Percentiles rank a stretch among this genome's conserved stretches.
Conservation (phyloP, 169 alveolate genomes). For the Cyclospora cayetanensis region DNA sequence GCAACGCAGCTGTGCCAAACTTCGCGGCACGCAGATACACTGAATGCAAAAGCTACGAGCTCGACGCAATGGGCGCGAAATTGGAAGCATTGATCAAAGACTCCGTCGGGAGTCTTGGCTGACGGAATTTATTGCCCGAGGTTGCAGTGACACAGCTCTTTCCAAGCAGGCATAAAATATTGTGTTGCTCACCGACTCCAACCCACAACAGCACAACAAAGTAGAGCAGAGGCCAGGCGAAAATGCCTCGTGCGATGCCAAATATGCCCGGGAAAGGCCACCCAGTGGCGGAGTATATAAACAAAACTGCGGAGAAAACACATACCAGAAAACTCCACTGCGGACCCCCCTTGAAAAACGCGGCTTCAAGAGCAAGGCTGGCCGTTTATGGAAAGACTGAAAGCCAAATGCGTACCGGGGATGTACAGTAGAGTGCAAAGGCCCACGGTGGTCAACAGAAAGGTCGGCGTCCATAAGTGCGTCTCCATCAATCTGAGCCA, state of each 20-base stretch:
- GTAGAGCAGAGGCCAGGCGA: slow-evolving; percentile 57
- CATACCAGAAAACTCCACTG: neutral
- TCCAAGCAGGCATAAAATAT: neutral
- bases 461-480: slow-evolving; percentile 61
- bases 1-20: neutral
- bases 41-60: no score
- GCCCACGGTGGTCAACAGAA: slow-evolving; percentile 11
- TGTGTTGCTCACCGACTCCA: slow-evolving; percentile 5
- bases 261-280: slow-evolving; percentile 51
- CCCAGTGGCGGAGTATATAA: slow-evolving; percentile 30
- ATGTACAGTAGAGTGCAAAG: slow-evolving; percentile 46
- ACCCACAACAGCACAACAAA: slow-evolving; percentile 25
- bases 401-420: slow-evolving; percentile 21
- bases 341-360: neutral
- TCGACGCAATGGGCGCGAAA: no score
- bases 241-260: neutral
- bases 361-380: neutral
- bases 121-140: no score
- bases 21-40: neutral
- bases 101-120: no score
- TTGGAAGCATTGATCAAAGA: no score
- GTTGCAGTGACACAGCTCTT: no score
- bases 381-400: neutral
- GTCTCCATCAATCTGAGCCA: slow-evolving; percentile 53
- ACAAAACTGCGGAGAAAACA: slow-evolving; percentile 1